Base-by-base conservation (phyloP, 2,329 filamentous ascomycete species). In the Capronia coronata region DNA sequence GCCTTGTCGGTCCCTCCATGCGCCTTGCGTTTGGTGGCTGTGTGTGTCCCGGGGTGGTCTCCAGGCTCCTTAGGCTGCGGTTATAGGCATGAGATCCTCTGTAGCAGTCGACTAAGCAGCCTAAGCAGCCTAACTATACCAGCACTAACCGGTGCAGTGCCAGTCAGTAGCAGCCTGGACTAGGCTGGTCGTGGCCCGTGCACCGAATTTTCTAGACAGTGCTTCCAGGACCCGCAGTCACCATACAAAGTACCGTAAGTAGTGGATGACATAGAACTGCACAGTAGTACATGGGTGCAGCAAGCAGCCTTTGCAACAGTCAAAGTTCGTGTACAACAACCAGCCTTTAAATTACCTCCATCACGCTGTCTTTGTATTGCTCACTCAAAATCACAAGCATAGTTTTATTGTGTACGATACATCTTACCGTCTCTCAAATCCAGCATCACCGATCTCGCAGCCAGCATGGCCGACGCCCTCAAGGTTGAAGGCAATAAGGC, bases 401-500 rank as follows among this genome's bases (percentile, higher is more conserved):
- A 34, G 30, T 16, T 34, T 13, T 14, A 34, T 34, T 37, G 14
- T 16, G 37, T 16, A 41, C 25, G 14, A 9, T 35, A 22, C n/a
- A 13, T 6, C 18, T 34, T n/a, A 29, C 21, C 19, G 10, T 25
- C 14, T 9, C 5, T 37, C 18, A 19, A 6, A n/a, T 18, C 18
- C 7, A 18, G 34, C 34, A 8, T 19, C 5, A 37, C 34, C 19
- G 40, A n/a, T 27, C 29, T 9, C 6, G 38, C 11, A 16, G 23
- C 27, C 19, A 29, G 10, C 21, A 84, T 83, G 80, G 80, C 81
- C 59, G 81, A 84, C 71, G 78, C 91, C 80, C 82, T 98, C 64
- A 98, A 98, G 78, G 88, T 90, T 65, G 85, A 93, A 68, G 93
- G 91, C 76, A 98, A 98, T 78, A 94, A 94, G 77, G 90, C 94